Evolutionary conservation across 179 eudicot species (phyloP), one percentile per base, ranked within the genome.

Genomic region (Nepenthes alata): DNA sequence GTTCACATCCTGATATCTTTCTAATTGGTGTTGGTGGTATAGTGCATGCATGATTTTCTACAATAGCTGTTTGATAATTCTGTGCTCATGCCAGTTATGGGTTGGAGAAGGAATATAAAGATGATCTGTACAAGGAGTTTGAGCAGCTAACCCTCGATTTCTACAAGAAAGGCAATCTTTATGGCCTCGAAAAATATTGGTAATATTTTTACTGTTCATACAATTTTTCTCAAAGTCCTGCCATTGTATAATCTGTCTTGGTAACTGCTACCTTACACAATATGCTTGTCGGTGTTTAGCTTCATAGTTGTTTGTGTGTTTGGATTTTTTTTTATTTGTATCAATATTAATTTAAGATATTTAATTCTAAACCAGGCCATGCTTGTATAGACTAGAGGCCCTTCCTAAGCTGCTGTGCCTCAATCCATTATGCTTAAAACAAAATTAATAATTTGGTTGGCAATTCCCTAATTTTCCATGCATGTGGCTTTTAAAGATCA

Each of bases 161-260:
- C 70, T 89, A 85, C 78, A 76, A 66, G 63, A 83, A 76, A 69
- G 96, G 93, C 57, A 85, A 86, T 77, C 86, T 91, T 38, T 91
- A 91, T 70, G 98, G 98, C 78, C 89, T 91, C 54, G 96, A 91
- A 68, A 91, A 91, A 68, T 91, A 91, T 59, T 91, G 98, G 98
- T 91, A 81, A 62, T 36, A 77, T 2, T 38, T 55, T 11, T 14
- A 53, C 59, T 35, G 25, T 25, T 25, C 25, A 25, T 25, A 25
- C 0, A 25, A 25, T 25, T 51, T 5, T 25, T 6, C 2, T 51
- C 25, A 6, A 11, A 11, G n/a, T 12, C 25, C 25, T 54, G 25
- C 15, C 34, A 54, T 6, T 54, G 57, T 54, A 13, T 0, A 6
- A 6, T 6, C n/a, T 15, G n/a, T 54, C n/a, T 54, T 12, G n/a